Conservation (phyloP, 1,139 yeast species). For the Pichia cactophila region DNA sequence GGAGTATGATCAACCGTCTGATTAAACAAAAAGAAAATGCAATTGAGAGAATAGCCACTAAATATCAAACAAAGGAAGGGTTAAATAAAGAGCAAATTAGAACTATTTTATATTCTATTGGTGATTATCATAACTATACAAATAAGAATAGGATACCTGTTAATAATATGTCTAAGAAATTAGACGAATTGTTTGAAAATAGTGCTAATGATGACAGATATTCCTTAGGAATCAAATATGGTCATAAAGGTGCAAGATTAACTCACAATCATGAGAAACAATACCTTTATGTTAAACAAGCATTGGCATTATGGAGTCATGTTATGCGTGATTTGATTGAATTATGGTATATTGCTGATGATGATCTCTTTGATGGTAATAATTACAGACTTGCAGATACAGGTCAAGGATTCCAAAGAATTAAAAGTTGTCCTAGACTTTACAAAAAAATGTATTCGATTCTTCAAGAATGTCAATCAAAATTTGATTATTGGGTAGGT, state of each 20-base stretch:
- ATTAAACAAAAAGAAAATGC: constrained; percentile 57
- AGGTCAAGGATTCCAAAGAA: constrained; percentile 70
- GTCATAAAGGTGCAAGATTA: constrained; percentile 57
- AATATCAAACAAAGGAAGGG: constrained; percentile 31
- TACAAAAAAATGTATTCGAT: constrained; percentile 62
- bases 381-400: constrained; percentile 57
- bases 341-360: constrained; percentile 66
- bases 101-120: constrained; percentile 62
- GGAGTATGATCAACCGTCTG: constrained; percentile 44
- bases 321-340: constrained; percentile 68
- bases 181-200: constrained; percentile 43
- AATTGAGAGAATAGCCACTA: constrained; percentile 47
- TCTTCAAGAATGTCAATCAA: constrained; percentile 50
- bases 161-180: constrained; percentile 45
- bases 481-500: constrained; percentile 65
- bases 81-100: constrained; percentile 50
- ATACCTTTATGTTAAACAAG: constrained; percentile 61
- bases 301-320: constrained; percentile 61
- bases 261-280: constrained; percentile 66
- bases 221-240: constrained; percentile 55
- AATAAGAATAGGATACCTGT: constrained; percentile 61
- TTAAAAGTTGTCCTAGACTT: constrained; percentile 60
- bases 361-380: constrained; percentile 47
- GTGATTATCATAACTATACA: constrained; percentile 67
- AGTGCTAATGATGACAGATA: constrained; percentile 28